Conservation (phyloP, 2,329 filamentous ascomycete genomes). For the Hymenoscyphus fraxineus region DNA sequence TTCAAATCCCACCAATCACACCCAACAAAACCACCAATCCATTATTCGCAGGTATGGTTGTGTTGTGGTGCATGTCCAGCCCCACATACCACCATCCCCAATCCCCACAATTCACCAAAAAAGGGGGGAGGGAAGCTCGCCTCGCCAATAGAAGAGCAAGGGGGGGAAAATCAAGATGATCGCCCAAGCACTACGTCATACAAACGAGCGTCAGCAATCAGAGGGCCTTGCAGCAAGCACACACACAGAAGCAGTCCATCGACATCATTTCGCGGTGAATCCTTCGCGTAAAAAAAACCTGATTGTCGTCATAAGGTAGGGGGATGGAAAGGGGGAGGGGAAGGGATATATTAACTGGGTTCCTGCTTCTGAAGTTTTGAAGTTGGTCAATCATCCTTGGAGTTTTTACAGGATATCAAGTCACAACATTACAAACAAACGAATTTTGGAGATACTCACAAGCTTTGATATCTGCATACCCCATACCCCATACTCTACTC, state of each 20-base stretch:
- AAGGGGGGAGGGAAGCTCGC: background rate
- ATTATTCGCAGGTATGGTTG: too few species aligned
- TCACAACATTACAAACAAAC: background rate
- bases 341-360: slow-evolving; percentile 2
- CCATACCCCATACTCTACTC: background rate
- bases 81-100: background rate
- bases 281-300: slow-evolving; percentile 1
- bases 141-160: background rate
- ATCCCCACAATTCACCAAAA: slow-evolving; percentile 1
- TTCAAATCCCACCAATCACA: too few species aligned
- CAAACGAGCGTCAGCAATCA: background rate
- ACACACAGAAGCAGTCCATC: too few species aligned
- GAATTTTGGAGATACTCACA: background rate
- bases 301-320: background rate
- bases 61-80: background rate
- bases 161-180: background rate
- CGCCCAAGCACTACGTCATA: slow-evolving; percentile 1
- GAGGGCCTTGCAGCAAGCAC: background rate
- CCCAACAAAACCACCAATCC: background rate
- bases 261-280: background rate
- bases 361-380: background rate
- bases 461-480: background rate
- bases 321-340: background rate
- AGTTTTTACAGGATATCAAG: background rate
- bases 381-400: too few species aligned